phyloP scores from a whole-genome alignment of 202 grass and related monocot species.

The Panicum virgatum region DNA sequence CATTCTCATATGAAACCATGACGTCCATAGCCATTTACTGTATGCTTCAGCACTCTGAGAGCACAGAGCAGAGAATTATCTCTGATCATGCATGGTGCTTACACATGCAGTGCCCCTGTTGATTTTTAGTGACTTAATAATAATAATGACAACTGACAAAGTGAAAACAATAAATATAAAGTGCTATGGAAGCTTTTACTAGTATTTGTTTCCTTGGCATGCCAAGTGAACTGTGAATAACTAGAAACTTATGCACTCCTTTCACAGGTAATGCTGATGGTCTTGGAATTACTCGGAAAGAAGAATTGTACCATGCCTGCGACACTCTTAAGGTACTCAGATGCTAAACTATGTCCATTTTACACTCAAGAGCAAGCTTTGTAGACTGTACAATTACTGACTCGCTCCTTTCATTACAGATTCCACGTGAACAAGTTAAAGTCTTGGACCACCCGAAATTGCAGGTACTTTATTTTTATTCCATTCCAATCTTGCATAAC shows the following conservation, averaged over 20 bases:
- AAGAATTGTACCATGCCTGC: conserved; percentile 75
- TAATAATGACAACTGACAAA: neutral
- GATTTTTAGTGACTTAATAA: neutral
- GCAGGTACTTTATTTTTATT: conserved; percentile 52
- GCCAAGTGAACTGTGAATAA: neutral
- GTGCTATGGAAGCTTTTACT: neutral
- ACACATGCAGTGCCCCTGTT: neutral
- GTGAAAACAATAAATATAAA: neutral
- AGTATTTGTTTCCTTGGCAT: neutral
- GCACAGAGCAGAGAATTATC: neutral
- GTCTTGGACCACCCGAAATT: conserved; percentile 76
- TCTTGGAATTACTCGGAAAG: conserved; percentile 63
- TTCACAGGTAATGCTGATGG: conserved; percentile 84
- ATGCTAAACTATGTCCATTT: conserved; percentile 1
- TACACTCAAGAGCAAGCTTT: conserved; percentile 23
- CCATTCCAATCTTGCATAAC: neutral
- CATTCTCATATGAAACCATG: neutral
- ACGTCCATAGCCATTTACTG: neutral
- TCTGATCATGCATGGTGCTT: neutral
- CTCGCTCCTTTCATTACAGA: conserved; percentile 39
- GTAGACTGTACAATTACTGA: conserved; percentile 21
- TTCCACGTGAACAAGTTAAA: conserved; percentile 71
- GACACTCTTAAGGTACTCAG: conserved; percentile 58
- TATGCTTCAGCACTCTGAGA: neutral
- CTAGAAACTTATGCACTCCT: neutral